These are phyloP conservation scores for Amorphotheca resinae DNA, from an alignment of 495 filamentous ascomycete species.

Conservation along the genomic window DNA sequence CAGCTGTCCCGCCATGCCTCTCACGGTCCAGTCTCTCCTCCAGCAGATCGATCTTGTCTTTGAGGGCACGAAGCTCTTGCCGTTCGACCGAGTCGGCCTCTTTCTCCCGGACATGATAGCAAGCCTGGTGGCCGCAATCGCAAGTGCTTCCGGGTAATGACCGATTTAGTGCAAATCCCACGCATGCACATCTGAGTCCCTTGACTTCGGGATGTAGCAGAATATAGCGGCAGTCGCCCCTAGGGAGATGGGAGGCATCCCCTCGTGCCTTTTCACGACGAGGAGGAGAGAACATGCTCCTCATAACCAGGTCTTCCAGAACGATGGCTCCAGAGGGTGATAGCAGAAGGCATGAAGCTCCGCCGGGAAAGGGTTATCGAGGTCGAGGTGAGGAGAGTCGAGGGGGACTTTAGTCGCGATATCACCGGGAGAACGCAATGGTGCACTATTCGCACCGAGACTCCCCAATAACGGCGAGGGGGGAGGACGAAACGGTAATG, in stretches of 20 bases:
- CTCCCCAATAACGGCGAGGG: too few relatives aligned
- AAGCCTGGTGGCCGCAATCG: slow-evolving; percentile 42
- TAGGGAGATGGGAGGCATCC: slow-evolving; percentile 30
- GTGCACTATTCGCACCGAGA: too few relatives aligned
- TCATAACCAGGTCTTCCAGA: slow-evolving; percentile 9
- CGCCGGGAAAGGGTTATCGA: background rate
- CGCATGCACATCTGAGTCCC: slow-evolving; percentile 42
- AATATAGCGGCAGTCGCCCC: slow-evolving; percentile 43
- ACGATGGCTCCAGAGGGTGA: slow-evolving; percentile 16
- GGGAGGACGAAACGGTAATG: too few relatives aligned
- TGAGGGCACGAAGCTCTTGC: slow-evolving; percentile 34
- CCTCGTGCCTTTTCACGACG: slow-evolving; percentile 19
- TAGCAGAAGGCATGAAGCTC: slow-evolving; percentile 16
- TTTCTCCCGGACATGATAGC: slow-evolving; percentile 35
- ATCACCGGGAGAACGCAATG: background rate
- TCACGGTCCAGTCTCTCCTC: slow-evolving; percentile 36
- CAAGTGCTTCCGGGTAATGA: slow-evolving; percentile 37
- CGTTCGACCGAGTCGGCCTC: slow-evolving; percentile 21
- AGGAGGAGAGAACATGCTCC: slow-evolving; percentile 18
- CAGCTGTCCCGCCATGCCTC: slow-evolving; percentile 24
- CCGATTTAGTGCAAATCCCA: slow-evolving; percentile 39
- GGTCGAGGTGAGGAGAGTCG: background rate
- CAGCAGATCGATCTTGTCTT: slow-evolving; percentile 31
- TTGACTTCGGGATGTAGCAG: slow-evolving; percentile 39
- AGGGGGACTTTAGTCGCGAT: background rate